A percentile compares a stretch with the other conserved stretches of the same genome.
phyloP scores from a whole-genome alignment of 768 basidiomycete species.

The Trametes maxima region DNA sequence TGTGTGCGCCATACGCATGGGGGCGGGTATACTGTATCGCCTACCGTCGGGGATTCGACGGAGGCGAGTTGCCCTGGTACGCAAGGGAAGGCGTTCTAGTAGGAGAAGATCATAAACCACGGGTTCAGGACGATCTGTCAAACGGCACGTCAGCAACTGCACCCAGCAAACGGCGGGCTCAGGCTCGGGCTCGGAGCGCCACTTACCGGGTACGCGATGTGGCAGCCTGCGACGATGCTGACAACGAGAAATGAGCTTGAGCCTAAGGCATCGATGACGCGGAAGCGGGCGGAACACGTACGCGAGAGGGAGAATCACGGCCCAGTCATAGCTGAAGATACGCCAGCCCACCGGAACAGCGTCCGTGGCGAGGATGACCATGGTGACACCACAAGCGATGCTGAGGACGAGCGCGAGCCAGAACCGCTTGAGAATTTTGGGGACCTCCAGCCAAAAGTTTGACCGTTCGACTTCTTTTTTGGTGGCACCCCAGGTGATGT shows the following conservation, averaged over 20 bases:
- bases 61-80: background rate
- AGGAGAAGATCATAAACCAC: constrained; percentile 85
- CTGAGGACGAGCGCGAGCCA: constrained; percentile 63
- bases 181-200: constrained; percentile 4
- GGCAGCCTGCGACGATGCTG: constrained; percentile 64
- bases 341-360: constrained; percentile 67
- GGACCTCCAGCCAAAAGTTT: constrained; percentile 90
- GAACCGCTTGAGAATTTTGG: constrained; percentile 80
- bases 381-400: constrained; percentile 49
- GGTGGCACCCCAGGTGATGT: constrained; percentile 60
- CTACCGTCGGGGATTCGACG: constrained; percentile 1
- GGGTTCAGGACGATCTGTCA: constrained; percentile 79
- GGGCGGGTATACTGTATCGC: background rate
- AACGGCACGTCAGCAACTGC: background rate
- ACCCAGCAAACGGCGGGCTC: background rate
- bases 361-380: constrained; percentile 53
- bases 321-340: constrained; percentile 64
- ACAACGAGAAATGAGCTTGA: background rate
- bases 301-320: constrained; percentile 74
- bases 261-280: background rate
- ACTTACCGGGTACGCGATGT: constrained; percentile 77
- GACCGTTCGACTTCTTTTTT: constrained; percentile 85
- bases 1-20: background rate
- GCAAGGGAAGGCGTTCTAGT: constrained; percentile 30
- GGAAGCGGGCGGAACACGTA: constrained; percentile 39